Evolutionary conservation across 139 green algal genomes (phyloP), one percentile per base, ranked within the genome.

Genomic region (Eudorina sp.): DNA sequence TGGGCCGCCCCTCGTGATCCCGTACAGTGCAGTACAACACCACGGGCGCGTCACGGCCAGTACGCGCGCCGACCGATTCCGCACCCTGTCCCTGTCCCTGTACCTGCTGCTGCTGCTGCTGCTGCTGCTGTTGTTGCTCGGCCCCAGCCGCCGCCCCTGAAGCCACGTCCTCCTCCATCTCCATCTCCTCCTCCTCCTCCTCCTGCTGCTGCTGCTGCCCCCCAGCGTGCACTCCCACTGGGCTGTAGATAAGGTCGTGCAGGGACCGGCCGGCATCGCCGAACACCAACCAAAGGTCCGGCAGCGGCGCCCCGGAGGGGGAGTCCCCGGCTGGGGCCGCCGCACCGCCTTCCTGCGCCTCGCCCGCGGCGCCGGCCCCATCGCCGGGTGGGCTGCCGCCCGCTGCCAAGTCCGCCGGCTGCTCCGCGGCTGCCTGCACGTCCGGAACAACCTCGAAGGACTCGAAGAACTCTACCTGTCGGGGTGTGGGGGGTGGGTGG

Each of bases 241-340:
- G 68, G 11, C 43, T 72, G 46, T 88, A 88, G 91, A 98, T 95
- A 25, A 96, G 68, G n/a, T 68, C 83, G 53, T 97, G 94, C n/a
- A 98, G 90, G 1, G 94, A 96, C 2, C 53, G 27, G 5, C 95
- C 95, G 74, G 95, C 95, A 85, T 97, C 90, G 21, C 83, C 76
- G 53, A 94, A 92, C 69, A 94, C 94, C 60, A 96, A 87, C 94
- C 94, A 96, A 38, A 95, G 66, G 81, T 95, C 92, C 3, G 82
- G 46, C 38, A 46, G 36, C n/a, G 82, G 7, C 23, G 45, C 34
- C 31, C n/a, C n/a, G n/a, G n/a, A n/a, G n/a, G n/a, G n/a, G n/a
- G n/a, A n/a, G n/a, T n/a, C n/a, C n/a, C n/a, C n/a, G n/a, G 73
- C 29, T n/a, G 9, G 4, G 43, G 73, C 27, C 29, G 46, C 40